These are phyloP conservation scores for Solanum appendiculatum DNA, from an alignment of 257 asterid genomes.

Conservation along the genomic window DNA sequence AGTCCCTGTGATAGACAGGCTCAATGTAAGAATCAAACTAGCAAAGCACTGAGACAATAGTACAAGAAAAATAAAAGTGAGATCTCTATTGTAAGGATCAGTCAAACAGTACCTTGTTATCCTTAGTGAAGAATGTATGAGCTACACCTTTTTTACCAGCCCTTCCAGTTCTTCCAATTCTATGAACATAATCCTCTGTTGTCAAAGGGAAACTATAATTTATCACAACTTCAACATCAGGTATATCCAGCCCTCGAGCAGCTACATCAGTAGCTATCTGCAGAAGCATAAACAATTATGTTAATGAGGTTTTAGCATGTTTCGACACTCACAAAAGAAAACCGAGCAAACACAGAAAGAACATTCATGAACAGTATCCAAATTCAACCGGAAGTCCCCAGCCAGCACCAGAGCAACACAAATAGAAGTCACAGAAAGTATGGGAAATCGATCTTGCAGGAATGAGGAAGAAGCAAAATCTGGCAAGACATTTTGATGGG, in stretches of 20 bases:
- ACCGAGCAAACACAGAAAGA: neutral
- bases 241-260: slow-evolving; percentile 94
- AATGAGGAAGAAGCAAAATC: neutral
- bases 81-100: neutral
- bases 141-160: slow-evolving; percentile 99
- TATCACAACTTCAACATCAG: slow-evolving; percentile 94
- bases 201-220: slow-evolving; percentile 97
- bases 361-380: neutral
- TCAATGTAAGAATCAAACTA: neutral
- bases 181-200: slow-evolving; percentile 90
- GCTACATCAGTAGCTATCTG: slow-evolving; percentile 99
- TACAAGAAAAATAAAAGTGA: neutral
- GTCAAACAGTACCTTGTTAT: slow-evolving; percentile 55
- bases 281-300: slow-evolving; percentile 9
- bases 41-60: neutral
- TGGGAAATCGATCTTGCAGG: neutral
- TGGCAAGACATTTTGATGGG: neutral
- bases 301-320: neutral
- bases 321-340: neutral
- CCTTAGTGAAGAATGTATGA: slow-evolving; percentile 95
- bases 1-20: slow-evolving; percentile 47
- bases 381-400: neutral
- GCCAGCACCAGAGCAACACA: neutral
- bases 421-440: neutral
- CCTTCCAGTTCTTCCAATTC: slow-evolving; percentile 98